phyloP scores from a whole-genome alignment of 768 basidiomycete genomes.

The Scleroderma bovista region DNA sequence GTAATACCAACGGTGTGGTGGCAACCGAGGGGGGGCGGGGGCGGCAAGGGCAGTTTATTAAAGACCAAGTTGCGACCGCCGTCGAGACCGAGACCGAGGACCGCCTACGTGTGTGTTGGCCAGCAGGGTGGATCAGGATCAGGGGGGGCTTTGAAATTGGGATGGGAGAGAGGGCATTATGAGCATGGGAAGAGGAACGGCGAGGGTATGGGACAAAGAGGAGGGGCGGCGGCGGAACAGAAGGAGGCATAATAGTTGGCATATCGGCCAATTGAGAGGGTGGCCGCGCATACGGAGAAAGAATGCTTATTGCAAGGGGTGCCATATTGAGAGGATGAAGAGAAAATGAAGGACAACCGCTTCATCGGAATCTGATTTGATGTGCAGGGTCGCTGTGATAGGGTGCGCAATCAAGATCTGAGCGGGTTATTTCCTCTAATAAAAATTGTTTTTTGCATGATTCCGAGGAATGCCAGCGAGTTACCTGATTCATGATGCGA shows the following conservation, averaged over 20 bases:
- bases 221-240: conserved; percentile 4
- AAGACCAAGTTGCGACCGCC: not conserved
- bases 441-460: conserved; percentile 1
- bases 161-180: not conserved
- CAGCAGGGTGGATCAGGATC: not conserved
- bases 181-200: not conserved
- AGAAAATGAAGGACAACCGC: conserved; percentile 15
- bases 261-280: conserved; percentile 17
- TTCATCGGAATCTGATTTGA: conserved; percentile 29
- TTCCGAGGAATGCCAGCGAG: conserved; percentile 4
- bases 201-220: not conserved
- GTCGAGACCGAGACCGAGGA: not conserved
- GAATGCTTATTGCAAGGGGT: conserved; percentile 14
- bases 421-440: conserved; percentile 16
- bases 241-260: conserved; percentile 1
- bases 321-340: conserved; percentile 17
- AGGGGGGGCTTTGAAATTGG: not conserved
- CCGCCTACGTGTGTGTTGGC: too few relatives aligned
- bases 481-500: not conserved
- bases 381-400: conserved; percentile 30
- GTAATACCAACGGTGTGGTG: not conserved
- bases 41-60: not conserved
- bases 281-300: conserved; percentile 11
- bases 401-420: conserved; percentile 32
- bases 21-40: not conserved